Conservation (phyloP, 2,329 filamentous ascomycete genomes). For the Blastomyces parvus region DNA sequence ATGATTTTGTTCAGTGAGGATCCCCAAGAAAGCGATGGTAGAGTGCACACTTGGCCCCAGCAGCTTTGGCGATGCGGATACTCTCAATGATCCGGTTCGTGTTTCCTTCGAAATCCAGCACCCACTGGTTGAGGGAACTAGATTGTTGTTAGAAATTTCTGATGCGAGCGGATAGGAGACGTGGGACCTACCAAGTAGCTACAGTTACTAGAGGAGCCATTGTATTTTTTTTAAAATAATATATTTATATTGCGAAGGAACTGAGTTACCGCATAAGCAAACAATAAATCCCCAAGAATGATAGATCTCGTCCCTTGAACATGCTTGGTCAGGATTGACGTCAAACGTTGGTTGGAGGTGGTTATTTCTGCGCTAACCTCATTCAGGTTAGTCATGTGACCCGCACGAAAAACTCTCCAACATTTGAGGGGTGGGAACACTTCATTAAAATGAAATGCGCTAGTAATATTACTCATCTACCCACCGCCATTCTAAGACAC, state of each 20-base stretch:
- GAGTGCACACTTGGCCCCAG: slow-evolving; percentile 37
- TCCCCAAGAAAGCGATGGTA: neutral
- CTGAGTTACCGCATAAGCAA: neutral
- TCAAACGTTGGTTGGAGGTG: neutral
- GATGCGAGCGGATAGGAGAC: neutral
- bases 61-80: slow-evolving; percentile 48
- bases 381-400: neutral
- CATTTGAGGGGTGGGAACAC: too few species aligned
- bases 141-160: neutral
- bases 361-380: neutral
- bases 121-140: slow-evolving; percentile 19
- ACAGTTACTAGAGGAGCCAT: slow-evolving; percentile 10
- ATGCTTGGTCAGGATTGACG: neutral
- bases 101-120: slow-evolving; percentile 55
- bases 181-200: slow-evolving; percentile 8
- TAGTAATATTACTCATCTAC: too few species aligned
- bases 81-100: slow-evolving; percentile 52
- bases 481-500: too few species aligned
- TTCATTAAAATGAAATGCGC: too few species aligned
- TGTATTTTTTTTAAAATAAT: neutral
- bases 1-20: neutral
- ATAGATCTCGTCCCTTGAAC: neutral
- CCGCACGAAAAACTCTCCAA: too few species aligned
- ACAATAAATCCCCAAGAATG: neutral
- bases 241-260: neutral